Evolutionary conservation across 345 rosid genomes (phyloP).

Genomic region (Eucalyptus fibrosa): DNA sequence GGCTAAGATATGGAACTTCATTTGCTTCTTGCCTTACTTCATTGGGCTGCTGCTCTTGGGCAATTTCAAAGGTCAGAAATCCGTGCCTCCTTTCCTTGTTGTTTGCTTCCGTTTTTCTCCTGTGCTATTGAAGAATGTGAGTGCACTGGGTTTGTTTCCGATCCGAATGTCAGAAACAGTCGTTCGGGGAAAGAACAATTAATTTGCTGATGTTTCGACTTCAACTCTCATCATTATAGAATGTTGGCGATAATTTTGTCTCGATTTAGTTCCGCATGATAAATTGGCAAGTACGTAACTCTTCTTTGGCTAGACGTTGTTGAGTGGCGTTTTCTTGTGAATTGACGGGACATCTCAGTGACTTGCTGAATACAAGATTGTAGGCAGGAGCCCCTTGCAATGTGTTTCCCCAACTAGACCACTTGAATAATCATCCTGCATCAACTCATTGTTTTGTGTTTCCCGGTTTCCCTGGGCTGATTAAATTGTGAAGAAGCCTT

Average conservation of each 20-base stretch:
- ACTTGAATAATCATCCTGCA: neutral
- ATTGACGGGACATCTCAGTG: neutral
- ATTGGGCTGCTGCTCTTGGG: conserved; percentile 69
- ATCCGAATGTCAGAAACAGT: neutral
- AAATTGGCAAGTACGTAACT: neutral
- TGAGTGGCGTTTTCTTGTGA: neutral
- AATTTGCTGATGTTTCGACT: neutral
- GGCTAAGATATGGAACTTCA: conserved; percentile 57
- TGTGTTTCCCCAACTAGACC: neutral
- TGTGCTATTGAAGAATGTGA: neutral
- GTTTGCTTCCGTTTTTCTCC: neutral
- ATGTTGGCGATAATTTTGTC: neutral
- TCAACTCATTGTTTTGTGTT: neutral
- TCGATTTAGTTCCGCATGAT: neutral
- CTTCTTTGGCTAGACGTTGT: neutral
- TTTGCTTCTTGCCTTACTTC: conserved; percentile 85
- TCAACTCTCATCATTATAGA: neutral
- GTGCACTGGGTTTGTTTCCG: neutral
- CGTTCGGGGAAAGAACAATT: neutral
- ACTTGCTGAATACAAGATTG: neutral
- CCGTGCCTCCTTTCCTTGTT: neutral
- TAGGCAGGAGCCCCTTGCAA: neutral
- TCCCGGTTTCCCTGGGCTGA: neutral
- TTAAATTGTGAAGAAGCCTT: neutral
- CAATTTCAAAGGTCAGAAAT: conserved; percentile 40